These are phyloP conservation scores for Hypoxylon sp. DNA, from an alignment of 2,329 filamentous ascomycete genomes.

Conservation along the genomic window DNA sequence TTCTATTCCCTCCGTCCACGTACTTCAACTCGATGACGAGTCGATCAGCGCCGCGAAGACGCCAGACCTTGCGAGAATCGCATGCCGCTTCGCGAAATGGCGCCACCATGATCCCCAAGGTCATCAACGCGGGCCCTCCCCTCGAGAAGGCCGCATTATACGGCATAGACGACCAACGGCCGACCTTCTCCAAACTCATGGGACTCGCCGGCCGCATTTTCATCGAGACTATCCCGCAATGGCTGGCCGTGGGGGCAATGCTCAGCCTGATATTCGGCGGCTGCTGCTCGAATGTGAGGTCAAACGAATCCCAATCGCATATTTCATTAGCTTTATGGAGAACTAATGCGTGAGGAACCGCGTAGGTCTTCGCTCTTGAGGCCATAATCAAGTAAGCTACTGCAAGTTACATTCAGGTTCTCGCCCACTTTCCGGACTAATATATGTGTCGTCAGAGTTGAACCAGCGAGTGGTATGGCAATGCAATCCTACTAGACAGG, in stretches of 20 bases:
- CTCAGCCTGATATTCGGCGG: slow-evolving; percentile 92
- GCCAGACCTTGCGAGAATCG: slow-evolving; percentile 63
- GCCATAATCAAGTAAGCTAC: slow-evolving; percentile 88
- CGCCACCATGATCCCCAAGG: slow-evolving; percentile 60
- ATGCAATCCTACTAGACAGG: slow-evolving; percentile 24
- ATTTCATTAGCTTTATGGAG: neutral
- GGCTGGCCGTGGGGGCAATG: slow-evolving; percentile 76
- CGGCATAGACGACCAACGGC: slow-evolving; percentile 67
- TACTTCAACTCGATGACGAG: slow-evolving; percentile 59
- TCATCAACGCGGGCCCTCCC: slow-evolving; percentile 68
- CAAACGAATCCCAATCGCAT: slow-evolving; percentile 33
- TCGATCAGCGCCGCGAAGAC: slow-evolving; percentile 60
- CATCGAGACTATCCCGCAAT: slow-evolving; percentile 72
- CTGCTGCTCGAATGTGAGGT: slow-evolving; percentile 88
- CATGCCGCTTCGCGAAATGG: slow-evolving; percentile 59
- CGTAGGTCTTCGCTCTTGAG: slow-evolving; percentile 93
- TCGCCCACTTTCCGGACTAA: slow-evolving; percentile 43
- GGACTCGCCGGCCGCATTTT: slow-evolving; percentile 67
- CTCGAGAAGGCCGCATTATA: slow-evolving; percentile 69
- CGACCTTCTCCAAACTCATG: slow-evolving; percentile 65
- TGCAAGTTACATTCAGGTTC: slow-evolving; percentile 33
- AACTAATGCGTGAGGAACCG: slow-evolving; percentile 49
- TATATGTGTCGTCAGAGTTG: slow-evolving; percentile 69
- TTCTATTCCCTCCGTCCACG: slow-evolving; percentile 18
- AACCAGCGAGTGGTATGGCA: slow-evolving; percentile 82